Percentiles rank a stretch among this genome's conserved stretches.
Evolutionary conservation across 331 rosid species (phyloP).

Genomic region (Stylosanthes scabra): DNA sequence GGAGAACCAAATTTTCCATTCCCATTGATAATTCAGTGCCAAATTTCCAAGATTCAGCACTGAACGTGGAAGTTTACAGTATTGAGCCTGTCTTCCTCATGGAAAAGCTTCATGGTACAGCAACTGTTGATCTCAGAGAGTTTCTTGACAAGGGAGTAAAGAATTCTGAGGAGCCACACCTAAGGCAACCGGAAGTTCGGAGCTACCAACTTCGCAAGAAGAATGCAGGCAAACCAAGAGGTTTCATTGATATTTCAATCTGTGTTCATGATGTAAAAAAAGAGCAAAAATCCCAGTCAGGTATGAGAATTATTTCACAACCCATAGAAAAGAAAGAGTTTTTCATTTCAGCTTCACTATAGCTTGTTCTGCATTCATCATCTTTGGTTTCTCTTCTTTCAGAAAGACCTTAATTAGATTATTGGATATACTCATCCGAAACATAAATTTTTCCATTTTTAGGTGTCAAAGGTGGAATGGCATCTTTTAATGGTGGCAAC

Average conservation of each 20-base stretch:
- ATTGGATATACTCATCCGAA: conserved; percentile 1
- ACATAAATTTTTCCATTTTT: conserved; percentile 30
- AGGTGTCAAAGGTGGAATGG: conserved; percentile 56
- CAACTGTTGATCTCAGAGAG: conserved; percentile 64
- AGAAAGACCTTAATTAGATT: background rate
- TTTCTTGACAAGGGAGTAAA: conserved; percentile 64
- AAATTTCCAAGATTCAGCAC: conserved; percentile 56
- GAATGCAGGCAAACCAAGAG: conserved; percentile 70
- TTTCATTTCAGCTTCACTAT: conserved; percentile 16
- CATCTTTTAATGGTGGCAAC: conserved; percentile 42
- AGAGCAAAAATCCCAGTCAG: conserved; percentile 54
- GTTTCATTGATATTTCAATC: conserved; percentile 72
- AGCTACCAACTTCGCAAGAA: conserved; percentile 74
- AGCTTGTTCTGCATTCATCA: conserved; percentile 20
- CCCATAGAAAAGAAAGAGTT: background rate
- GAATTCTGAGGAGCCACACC: conserved; percentile 46
- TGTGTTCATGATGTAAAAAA: conserved; percentile 56
- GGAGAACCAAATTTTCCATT: conserved; percentile 77
- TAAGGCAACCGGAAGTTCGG: conserved; percentile 60
- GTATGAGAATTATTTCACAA: conserved; percentile 42
- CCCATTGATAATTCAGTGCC: conserved; percentile 59
- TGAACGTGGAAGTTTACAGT: conserved; percentile 75
- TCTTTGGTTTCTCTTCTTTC: background rate
- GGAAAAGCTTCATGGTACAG: conserved; percentile 78
- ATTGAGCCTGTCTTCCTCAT: conserved; percentile 75